phyloP scores from a whole-genome alignment of 139 green algal genomes.

The Edaphochlamys debaryana region DNA sequence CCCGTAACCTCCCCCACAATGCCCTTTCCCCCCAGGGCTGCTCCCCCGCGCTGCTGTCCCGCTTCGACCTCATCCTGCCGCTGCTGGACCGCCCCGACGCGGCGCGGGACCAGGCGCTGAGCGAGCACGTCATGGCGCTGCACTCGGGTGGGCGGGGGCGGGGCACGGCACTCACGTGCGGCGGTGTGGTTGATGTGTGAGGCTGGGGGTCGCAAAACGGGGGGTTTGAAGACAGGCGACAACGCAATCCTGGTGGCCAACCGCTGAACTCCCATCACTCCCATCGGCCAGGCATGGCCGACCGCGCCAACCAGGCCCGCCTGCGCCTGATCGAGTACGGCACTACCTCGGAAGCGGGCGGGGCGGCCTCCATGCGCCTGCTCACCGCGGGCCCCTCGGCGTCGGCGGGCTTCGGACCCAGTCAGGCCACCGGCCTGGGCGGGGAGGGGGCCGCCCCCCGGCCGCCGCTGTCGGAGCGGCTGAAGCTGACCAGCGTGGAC shows the following conservation, averaged over 20 bases:
- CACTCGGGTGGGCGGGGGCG: conserved; percentile 75
- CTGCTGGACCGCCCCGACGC: conserved; percentile 89
- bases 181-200: no score
- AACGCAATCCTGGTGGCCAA: no score
- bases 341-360: neutral
- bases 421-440: neutral
- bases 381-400: conserved; percentile 12
- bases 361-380: no score
- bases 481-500: conserved; percentile 10
- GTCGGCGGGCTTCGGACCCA: neutral
- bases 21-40: neutral
- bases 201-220: no score
- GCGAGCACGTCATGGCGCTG: conserved; percentile 90
- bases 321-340: conserved; percentile 59
- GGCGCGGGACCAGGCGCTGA: conserved; percentile 78
- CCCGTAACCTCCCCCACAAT: no score
- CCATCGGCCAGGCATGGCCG: conserved; percentile 52
- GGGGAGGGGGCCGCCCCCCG: neutral
- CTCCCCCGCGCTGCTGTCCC: conserved; percentile 71
- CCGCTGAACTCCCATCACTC: no score
- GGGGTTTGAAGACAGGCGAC: no score
- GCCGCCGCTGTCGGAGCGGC: conserved; percentile 38
- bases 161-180: neutral
- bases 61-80: conserved; percentile 97
- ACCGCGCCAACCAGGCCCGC: conserved; percentile 49